Evolutionary conservation across 768 basidiomycete genomes (phyloP), one percentile per base, ranked within the genome.

Genomic region (Fomitopsis serialis): DNA sequence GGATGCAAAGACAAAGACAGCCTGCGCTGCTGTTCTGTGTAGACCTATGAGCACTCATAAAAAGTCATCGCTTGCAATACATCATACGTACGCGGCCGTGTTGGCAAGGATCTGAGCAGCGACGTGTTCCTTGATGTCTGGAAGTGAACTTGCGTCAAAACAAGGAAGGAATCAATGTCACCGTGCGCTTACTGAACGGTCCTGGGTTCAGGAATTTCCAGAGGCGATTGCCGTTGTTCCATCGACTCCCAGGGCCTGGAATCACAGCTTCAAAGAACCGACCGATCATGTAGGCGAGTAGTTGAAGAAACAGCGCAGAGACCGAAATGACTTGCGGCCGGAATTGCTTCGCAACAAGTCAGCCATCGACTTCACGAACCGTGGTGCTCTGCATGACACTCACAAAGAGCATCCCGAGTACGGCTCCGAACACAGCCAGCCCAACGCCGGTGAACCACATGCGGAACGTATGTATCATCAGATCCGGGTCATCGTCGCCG

Each of bases 251-350:
- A 24, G 48, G 48, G 32, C 48, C 48, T 13, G 48, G 48, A 5
- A 49, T 49, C 7, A 11, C 35, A 10, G 17, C 21, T 19, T 49
- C 48, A 24, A 49, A 37, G 19, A 49, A 11, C 12, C 48, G 48
- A 1, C 78, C 79, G 2, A 78, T 61, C 15, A 78, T 68, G 57
- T 76, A 78, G 17, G 74, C 71, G 10, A 79, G 70, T 44, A 79
- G 73, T 42, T 74, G 73, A 3, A 77, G 63, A 66, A 77, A 76
- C 21, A 77, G 61, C 36, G 70, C 72, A 43, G 72, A 73, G 58
- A 77, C 75, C 36, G 61, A 72, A 43, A 76, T 67, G 3, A 74
- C 75, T 54, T 75, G 75, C 2, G 74, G 74, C 7, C 75, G 68
- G 66, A 59, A 59, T 37, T 53, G 32, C 27, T 55, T n/a, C 27